Percentiles rank a stretch among this genome's conserved stretches.
These are phyloP conservation scores for Saccharomyces hybrid DNA, from an alignment of 1,139 yeast species.

Conservation along the genomic window DNA sequence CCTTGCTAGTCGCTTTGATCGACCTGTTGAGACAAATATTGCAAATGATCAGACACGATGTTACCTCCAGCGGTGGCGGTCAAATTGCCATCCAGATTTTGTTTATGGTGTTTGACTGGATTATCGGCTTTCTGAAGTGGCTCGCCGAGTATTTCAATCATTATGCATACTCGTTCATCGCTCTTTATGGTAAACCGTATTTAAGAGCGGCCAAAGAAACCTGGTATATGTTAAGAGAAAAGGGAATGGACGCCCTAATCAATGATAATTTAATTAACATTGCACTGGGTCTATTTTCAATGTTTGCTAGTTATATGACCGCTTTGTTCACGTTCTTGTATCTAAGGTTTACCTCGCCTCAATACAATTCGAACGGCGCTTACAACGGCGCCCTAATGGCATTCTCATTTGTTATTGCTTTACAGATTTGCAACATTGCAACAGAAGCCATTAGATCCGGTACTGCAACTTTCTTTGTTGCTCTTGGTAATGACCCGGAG, in stretches of 20 bases:
- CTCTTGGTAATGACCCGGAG: slow-evolving; percentile 83
- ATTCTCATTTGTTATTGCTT: slow-evolving; percentile 64
- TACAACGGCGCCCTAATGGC: slow-evolving; percentile 73
- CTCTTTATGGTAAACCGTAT: slow-evolving; percentile 78
- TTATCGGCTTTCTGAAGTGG: slow-evolving; percentile 67
- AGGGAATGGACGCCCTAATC: slow-evolving; percentile 80
- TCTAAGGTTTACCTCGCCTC: slow-evolving; percentile 65
- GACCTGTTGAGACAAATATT: slow-evolving; percentile 52
- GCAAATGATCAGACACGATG: slow-evolving; percentile 41
- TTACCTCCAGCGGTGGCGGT: slow-evolving; percentile 39
- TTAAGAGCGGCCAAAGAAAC: slow-evolving; percentile 73
- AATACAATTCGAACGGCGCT: slow-evolving; percentile 56
- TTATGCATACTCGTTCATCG: slow-evolving; percentile 82
- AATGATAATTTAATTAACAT: slow-evolving; percentile 78
- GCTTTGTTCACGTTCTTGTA: slow-evolving; percentile 67
- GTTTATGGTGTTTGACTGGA: slow-evolving; percentile 48
- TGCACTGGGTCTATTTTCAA: slow-evolving; percentile 62
- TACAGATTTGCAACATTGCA: slow-evolving; percentile 69
- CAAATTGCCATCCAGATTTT: slow-evolving; percentile 54
- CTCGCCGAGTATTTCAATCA: slow-evolving; percentile 79
- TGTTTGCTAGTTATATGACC: slow-evolving; percentile 61
- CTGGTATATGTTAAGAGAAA: slow-evolving; percentile 64
- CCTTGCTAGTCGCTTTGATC: slow-evolving; percentile 68
- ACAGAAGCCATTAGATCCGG: slow-evolving; percentile 75
- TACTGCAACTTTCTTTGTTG: slow-evolving; percentile 76